Percentiles rank a stretch among this genome's conserved stretches.
Conservation (phyloP, 257 asterid genomes). For the Gentiana straminea region DNA sequence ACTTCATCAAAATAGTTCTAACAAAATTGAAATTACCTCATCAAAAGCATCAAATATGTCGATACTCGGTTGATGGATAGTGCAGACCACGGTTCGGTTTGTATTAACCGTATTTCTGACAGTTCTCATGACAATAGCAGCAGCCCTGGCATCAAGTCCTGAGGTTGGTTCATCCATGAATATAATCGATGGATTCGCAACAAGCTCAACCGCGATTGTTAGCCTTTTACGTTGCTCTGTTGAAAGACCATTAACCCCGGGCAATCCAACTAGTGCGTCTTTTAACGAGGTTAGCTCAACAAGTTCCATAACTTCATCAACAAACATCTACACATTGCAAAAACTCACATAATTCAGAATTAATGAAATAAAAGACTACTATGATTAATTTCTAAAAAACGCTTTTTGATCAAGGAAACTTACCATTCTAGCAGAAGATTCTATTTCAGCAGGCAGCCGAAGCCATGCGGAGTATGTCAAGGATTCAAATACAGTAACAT, state of each 20-base stretch:
- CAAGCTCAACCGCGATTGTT: slow-evolving; percentile 20
- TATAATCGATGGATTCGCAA: slow-evolving; percentile 19
- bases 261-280: slow-evolving; percentile 19
- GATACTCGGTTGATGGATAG: slow-evolving; percentile 22
- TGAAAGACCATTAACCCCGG: slow-evolving; percentile 18
- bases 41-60: slow-evolving; percentile 22
- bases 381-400: not conserved
- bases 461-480: slow-evolving; percentile 20
- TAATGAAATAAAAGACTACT: too few relatives aligned
- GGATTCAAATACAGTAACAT: slow-evolving; percentile 18
- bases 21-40: slow-evolving; percentile 8
- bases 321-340: slow-evolving; percentile 12
- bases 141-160: slow-evolving; percentile 20
- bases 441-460: slow-evolving; percentile 15
- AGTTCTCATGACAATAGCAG: slow-evolving; percentile 23
- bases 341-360: not conserved
- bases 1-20: not conserved
- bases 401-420: not conserved
- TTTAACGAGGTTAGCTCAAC: slow-evolving; percentile 15
- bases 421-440: slow-evolving; percentile 12
- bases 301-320: slow-evolving; percentile 19
- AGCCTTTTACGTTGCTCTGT: slow-evolving; percentile 19
- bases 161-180: slow-evolving; percentile 25
- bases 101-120: slow-evolving; percentile 21
- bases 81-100: slow-evolving; percentile 20